phyloP scores from a whole-genome alignment of 371 early-diverging fungal species.

The Mortierella sp. region DNA sequence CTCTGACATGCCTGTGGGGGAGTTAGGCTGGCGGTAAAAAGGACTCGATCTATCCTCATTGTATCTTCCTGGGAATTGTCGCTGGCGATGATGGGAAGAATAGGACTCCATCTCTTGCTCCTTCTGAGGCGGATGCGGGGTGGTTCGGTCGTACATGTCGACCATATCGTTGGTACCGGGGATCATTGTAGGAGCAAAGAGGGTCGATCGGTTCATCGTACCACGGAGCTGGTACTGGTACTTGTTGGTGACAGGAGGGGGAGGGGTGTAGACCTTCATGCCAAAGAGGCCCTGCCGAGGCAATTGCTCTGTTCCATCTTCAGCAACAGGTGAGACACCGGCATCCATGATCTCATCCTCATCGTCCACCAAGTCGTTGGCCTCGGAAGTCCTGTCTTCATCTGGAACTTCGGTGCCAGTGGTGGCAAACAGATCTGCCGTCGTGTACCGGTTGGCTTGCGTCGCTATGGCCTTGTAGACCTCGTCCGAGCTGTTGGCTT shows the following conservation, averaged over 20 bases:
- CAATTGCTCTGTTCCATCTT: background rate
- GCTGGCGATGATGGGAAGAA: background rate
- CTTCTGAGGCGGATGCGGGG: background rate
- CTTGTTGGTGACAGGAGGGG: background rate
- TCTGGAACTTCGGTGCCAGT: background rate
- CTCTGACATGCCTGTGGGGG: constrained; percentile 13
- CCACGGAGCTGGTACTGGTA: constrained; percentile 26
- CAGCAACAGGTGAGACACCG: constrained; percentile 8
- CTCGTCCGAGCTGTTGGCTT: constrained; percentile 38
- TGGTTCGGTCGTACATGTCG: constrained; percentile 38
- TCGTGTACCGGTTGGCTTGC: constrained; percentile 59
- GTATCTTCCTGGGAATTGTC: background rate
- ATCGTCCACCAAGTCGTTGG: constrained; percentile 41
- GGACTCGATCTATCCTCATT: background rate
- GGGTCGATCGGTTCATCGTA: constrained; percentile 6
- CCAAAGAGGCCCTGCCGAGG: constrained; percentile 36
- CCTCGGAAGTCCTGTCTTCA: background rate
- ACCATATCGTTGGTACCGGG: constrained; percentile 29
- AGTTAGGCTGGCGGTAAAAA: background rate
- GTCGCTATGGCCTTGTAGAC: constrained; percentile 52
- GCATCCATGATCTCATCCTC: constrained; percentile 28
- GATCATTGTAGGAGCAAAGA: constrained; percentile 24
- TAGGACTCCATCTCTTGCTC: constrained; percentile 18
- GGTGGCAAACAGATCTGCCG: constrained; percentile 31
- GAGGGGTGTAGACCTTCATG: constrained; percentile 28